These are phyloP conservation scores for Coemansia sp. DNA, from an alignment of 192 early-diverging fungal genomes.

Conservation along the genomic window DNA sequence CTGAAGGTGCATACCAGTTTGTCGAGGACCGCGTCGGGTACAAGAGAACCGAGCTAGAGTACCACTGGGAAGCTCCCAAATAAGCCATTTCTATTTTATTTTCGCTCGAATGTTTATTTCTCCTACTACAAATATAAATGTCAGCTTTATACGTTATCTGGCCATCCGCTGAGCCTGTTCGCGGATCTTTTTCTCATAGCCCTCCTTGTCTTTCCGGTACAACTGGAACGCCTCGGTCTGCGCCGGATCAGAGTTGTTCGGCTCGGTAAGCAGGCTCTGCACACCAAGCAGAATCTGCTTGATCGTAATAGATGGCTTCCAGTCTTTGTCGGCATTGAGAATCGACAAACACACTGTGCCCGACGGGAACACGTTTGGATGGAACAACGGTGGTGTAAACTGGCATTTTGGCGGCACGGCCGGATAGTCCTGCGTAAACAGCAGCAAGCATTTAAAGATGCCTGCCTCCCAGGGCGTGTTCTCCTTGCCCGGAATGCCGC, in stretches of 20 bases:
- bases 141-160: constrained; percentile 3
- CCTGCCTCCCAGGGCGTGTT: constrained; percentile 85
- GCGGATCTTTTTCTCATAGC: constrained; percentile 60
- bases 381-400: constrained; percentile 78
- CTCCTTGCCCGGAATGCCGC: constrained; percentile 72
- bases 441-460: constrained; percentile 77
- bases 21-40: constrained; percentile 50
- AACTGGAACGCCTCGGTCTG: constrained; percentile 46
- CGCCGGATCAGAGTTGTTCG: constrained; percentile 89
- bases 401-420: constrained; percentile 86
- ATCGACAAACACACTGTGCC: constrained; percentile 98
- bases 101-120: background rate
- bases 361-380: constrained; percentile 96
- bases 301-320: constrained; percentile 93
- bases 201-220: constrained; percentile 53
- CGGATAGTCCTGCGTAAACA: constrained; percentile 89
- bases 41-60: constrained; percentile 47
- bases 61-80: constrained; percentile 52
- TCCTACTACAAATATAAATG: no score
- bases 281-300: constrained; percentile 96
- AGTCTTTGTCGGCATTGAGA: constrained; percentile 91
- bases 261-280: constrained; percentile 85
- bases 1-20: constrained; percentile 73
- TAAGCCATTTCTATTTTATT: constrained; percentile 9
- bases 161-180: constrained; percentile 58